Evolutionary conservation across 2,329 filamentous ascomycete genomes (phyloP).

Genomic region (Verticillium klebahnii): DNA sequence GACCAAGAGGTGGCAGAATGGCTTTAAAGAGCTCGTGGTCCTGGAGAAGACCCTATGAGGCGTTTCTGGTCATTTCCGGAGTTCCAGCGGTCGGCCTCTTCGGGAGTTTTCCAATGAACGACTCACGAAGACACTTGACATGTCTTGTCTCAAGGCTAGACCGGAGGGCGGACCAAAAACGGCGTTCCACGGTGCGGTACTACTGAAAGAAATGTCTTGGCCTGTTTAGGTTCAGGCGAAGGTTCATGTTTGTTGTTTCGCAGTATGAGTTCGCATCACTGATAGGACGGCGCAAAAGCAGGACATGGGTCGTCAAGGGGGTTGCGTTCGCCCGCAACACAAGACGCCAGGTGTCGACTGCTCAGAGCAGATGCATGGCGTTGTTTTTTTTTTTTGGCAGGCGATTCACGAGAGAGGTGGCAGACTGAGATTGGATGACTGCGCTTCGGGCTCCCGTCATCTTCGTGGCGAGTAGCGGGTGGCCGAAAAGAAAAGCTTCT

Average conservation of each 20-base stretch:
- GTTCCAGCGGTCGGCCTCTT: neutral
- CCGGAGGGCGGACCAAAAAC: neutral
- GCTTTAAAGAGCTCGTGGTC: constrained; percentile 46
- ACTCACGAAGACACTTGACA: neutral
- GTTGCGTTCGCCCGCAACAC: neutral
- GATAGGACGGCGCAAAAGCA: neutral
- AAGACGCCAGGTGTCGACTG: neutral
- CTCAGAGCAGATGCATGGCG: neutral
- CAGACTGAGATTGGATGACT: neutral
- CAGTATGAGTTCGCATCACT: neutral
- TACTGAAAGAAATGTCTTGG: neutral
- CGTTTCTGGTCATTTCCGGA: neutral
- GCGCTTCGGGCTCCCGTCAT: neutral
- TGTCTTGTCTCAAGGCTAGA: neutral
- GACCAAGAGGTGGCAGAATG: constrained; percentile 47
- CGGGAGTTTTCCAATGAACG: neutral
- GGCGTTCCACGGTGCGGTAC: neutral
- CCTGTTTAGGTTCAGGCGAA: neutral
- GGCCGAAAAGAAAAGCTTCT: neutral
- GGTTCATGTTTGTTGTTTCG: neutral
- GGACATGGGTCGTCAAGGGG: neutral
- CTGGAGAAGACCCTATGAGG: constrained; percentile 44
- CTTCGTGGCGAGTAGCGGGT: neutral
- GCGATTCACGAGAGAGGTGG: neutral
- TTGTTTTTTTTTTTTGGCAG: neutral